These are phyloP conservation scores for Exophiala lecanii-corni DNA, from an alignment of 2,329 filamentous ascomycete genomes.

Conservation along the genomic window DNA sequence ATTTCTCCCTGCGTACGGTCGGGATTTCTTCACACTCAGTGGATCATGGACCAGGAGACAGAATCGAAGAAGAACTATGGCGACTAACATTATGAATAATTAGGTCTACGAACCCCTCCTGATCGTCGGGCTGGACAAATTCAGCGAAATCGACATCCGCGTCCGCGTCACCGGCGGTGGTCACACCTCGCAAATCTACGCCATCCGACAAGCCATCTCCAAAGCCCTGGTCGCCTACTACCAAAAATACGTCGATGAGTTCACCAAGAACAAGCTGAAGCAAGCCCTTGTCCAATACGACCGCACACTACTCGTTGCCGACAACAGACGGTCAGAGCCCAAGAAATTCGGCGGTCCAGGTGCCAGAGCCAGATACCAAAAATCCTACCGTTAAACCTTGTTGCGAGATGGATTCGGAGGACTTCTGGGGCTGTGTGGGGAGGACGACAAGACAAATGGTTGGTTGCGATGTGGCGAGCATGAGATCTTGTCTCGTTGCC, in stretches of 20 bases:
- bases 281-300: constrained; percentile 93
- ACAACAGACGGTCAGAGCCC: constrained; percentile 98
- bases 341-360: constrained; percentile 86
- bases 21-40: too few species aligned
- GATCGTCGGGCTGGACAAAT: constrained; percentile 95
- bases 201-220: constrained; percentile 97
- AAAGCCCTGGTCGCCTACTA: constrained; percentile 98
- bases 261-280: constrained; percentile 99
- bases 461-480: constrained; percentile 1
- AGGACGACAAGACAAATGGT: too few species aligned
- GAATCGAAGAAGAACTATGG: too few species aligned
- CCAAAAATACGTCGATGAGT: constrained; percentile 99
- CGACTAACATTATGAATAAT: too few species aligned
- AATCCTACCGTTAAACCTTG: constrained; percentile 86
- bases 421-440: too few species aligned
- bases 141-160: constrained; percentile 93
- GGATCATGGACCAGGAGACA: too few species aligned
- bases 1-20: too few species aligned
- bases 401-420: neutral
- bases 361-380: constrained; percentile 96
- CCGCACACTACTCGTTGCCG: constrained; percentile 94
- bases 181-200: constrained; percentile 96
- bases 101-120: constrained; percentile 98
- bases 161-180: constrained; percentile 95
- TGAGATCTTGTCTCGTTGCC: neutral